Evolutionary conservation across 2,329 filamentous ascomycete species (phyloP).

Genomic region (Epichloe sp.): DNA sequence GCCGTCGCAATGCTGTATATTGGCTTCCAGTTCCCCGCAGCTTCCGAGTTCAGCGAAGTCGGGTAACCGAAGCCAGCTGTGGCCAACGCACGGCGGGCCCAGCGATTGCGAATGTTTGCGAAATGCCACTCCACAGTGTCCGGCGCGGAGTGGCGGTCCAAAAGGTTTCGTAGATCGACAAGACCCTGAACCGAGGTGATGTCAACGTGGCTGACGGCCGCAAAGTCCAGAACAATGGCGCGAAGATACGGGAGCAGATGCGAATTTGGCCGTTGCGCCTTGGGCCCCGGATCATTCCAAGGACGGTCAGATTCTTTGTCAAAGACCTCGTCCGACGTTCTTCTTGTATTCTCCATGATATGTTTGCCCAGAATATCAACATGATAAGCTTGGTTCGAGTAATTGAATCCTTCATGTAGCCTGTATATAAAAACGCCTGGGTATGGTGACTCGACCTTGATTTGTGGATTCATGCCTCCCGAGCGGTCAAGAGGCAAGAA

Average conservation of each 20-base stretch:
- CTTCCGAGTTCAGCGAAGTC: conserved; percentile 13
- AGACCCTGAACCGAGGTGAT: conserved; percentile 44
- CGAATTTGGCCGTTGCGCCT: conserved; percentile 12
- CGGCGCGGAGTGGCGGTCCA: conserved; percentile 39
- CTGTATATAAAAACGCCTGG: conserved; percentile 40
- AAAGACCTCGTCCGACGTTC: conserved; percentile 24
- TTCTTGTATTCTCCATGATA: conserved; percentile 27
- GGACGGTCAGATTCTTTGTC: conserved; percentile 30
- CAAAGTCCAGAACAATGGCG: conserved; percentile 45
- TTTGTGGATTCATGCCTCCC: conserved; percentile 31
- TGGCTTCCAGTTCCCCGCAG: conserved; percentile 18
- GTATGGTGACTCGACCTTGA: conserved; percentile 28
- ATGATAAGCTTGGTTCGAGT: conserved; percentile 36
- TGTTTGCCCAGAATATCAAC: conserved; percentile 27
- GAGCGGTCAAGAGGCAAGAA: conserved; percentile 28
- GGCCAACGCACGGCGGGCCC: conserved; percentile 43
- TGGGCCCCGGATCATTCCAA: conserved; percentile 40
- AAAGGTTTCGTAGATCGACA: conserved; percentile 38
- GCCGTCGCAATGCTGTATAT: conserved; percentile 20
- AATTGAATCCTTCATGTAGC: conserved; percentile 38
- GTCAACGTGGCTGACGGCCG: conserved; percentile 42
- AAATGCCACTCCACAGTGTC: conserved; percentile 39
- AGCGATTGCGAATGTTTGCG: conserved; percentile 39
- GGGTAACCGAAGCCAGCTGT: conserved; percentile 42
- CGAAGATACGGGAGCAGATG: conserved; percentile 32